Base-by-base conservation (phyloP, 208 protist species). In the Leishmania aethiopica region DNA sequence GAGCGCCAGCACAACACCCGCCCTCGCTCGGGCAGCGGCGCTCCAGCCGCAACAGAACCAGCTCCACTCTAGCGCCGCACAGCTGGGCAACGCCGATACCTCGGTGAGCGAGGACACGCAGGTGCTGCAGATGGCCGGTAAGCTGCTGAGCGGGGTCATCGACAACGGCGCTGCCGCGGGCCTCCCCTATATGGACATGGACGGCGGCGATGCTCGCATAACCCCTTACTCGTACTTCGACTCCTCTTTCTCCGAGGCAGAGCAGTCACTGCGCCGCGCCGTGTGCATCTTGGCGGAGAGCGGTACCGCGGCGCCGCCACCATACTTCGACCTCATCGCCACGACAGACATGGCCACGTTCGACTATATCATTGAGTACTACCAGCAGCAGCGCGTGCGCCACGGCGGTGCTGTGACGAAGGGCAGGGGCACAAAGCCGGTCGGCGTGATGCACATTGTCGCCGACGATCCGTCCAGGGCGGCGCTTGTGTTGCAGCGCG, bases 291-390 rank as follows among this genome's bases (percentile, higher is more conserved):
- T 42, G n/a, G 69, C 15, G 17, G 64, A 74, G 19, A 47, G 76
- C 42, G 62, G 28, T 35, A 28, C 81, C 6, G 32, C 64, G 32
- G 75, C 73, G 47, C 69, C 64, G 35, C 71, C 70, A 47, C 84
- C 72, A 28, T 97, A 97, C 80, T 96, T 94, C 86, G 90, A 94
- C 77, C 86, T 95, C 57, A 89, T 97, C 75, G 87, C 88, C 47
- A 91, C 94, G 1, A 88, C 92, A 0, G 92, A 97, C 84, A 77
- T 90, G 64, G 83, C 87, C n/a, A 88, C 92, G 53, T 96, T 92
- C 79, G 91, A 95, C 66, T 92, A 91, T 67, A 76, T 97, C 42
- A 47, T 93, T 10, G 85, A 92, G 40, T 94, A 94, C 82, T 97
- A 97, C 72, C 78, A 90, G 74, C 82, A 85, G 62, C 81, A 79